Conservation (phyloP, 2,329 filamentous ascomycete genomes). For the Grosmannia huntii region DNA sequence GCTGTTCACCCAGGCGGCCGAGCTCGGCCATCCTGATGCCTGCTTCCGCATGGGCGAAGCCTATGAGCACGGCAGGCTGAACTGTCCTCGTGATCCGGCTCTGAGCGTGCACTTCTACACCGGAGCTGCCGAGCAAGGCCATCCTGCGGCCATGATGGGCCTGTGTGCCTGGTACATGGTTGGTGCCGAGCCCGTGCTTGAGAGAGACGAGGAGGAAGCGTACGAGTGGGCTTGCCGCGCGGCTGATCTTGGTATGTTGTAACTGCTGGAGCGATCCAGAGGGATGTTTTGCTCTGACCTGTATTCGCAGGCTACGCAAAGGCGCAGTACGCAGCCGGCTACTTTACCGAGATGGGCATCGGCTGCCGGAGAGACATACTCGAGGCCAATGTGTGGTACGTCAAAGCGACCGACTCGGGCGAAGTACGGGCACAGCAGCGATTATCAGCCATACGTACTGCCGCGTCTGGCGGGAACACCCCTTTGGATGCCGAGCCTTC, state of each 20-base stretch:
- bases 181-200: conserved; percentile 78
- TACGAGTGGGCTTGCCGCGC: conserved; percentile 91
- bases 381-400: conserved; percentile 97
- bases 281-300: background rate
- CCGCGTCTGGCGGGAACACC: conserved; percentile 49
- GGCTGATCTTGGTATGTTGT: conserved; percentile 59
- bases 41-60: conserved; percentile 86
- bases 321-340: conserved; percentile 90
- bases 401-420: conserved; percentile 83
- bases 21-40: conserved; percentile 78
- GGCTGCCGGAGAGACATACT: conserved; percentile 89
- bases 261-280: background rate
- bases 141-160: conserved; percentile 91
- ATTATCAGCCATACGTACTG: conserved; percentile 73
- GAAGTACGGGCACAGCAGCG: conserved; percentile 83
- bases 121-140: conserved; percentile 70
- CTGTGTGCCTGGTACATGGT: conserved; percentile 98
- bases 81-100: conserved; percentile 80
- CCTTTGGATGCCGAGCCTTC: conserved; percentile 45
- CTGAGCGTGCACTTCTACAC: conserved; percentile 97
- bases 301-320: conserved; percentile 42
- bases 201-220: conserved; percentile 91
- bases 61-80: conserved; percentile 83
- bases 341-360: conserved; percentile 98
- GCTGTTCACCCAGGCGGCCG: conserved; percentile 85